phyloP scores from a whole-genome alignment of 306 rosid genomes.

The Inga leiocalycina region DNA sequence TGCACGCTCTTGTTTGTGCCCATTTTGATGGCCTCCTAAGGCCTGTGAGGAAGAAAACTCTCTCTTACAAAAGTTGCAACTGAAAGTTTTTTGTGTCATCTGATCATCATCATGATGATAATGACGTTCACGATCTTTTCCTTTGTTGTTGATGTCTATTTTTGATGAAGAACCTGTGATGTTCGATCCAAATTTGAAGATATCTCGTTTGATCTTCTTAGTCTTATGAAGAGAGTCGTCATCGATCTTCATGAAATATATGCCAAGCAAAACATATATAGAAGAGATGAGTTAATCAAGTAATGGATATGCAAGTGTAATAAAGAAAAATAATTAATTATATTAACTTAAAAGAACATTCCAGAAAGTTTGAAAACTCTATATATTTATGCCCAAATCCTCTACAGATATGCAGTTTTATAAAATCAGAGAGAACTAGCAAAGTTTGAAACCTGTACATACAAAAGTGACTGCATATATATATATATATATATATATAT shows the following conservation, averaged over 20 bases:
- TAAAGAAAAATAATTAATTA: too few relatives aligned
- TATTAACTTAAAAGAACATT: too few relatives aligned
- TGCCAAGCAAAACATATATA: constrained; percentile 21
- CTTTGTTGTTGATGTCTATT: background rate
- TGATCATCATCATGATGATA: background rate
- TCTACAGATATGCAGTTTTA: too few relatives aligned
- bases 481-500: too few relatives aligned
- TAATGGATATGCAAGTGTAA: background rate
- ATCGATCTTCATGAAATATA: constrained; percentile 38
- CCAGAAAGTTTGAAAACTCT: too few relatives aligned
- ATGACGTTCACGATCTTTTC: background rate
- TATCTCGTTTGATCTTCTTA: constrained; percentile 29
- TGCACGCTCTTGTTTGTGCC: constrained; percentile 72
- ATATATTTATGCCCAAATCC: too few relatives aligned
- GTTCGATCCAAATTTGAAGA: constrained; percentile 28
- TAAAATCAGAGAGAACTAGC: background rate
- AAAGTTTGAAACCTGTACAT: background rate
- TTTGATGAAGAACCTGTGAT: background rate
- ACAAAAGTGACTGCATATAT: background rate
- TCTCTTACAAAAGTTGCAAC: constrained; percentile 71
- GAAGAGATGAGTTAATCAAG: background rate
- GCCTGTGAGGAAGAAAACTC: constrained; percentile 80
- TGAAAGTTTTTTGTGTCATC: constrained; percentile 41
- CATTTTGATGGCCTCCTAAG: constrained; percentile 80
- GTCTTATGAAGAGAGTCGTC: constrained; percentile 19